A percentile compares a stretch with the other conserved stretches of the same genome.
These are phyloP conservation scores for Echinosophora koreensis DNA, from an alignment of 306 rosid genomes.

Conservation along the genomic window DNA sequence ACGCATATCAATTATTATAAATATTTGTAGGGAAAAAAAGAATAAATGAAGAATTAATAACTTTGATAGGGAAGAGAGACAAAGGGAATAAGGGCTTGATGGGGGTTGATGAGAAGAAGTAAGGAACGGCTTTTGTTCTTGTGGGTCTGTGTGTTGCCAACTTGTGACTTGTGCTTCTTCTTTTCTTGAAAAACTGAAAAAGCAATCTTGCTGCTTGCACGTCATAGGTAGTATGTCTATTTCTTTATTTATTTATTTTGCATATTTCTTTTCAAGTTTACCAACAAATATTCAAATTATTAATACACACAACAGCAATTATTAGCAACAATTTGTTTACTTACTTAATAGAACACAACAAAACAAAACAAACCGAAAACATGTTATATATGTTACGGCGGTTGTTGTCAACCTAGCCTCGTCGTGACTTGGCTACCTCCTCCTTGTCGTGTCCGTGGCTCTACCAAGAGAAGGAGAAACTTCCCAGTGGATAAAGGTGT, in stretches of 20 bases:
- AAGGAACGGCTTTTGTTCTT: slow-evolving; percentile 24
- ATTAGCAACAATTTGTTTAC: not conserved
- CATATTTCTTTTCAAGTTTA: slow-evolving; percentile 29
- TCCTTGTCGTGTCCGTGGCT: not conserved
- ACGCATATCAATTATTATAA: not conserved
- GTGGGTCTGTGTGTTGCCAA: slow-evolving; percentile 27
- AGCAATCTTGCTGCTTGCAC: slow-evolving; percentile 26
- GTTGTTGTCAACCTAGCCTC: slow-evolving; percentile 31
- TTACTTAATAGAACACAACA: not conserved
- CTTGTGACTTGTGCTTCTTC: too few relatives aligned
- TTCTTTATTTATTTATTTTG: too few relatives aligned
- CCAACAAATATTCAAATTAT: not conserved
- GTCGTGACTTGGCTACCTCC: not conserved
- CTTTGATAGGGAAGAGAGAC: not conserved
- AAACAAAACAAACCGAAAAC: not conserved
- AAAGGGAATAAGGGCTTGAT: not conserved
- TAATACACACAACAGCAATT: not conserved
- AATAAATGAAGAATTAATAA: not conserved
- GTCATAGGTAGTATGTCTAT: not conserved
- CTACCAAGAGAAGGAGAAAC: slow-evolving; percentile 19
- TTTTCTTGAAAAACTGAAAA: slow-evolving; percentile 37
- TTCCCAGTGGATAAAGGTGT: slow-evolving; percentile 6
- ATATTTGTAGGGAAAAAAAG: not conserved
- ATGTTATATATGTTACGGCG: not conserved
- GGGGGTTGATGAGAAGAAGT: slow-evolving; percentile 37